These are phyloP conservation scores for Rubia tinctorum DNA, from an alignment of 305 asterid species.

Conservation along the genomic window DNA sequence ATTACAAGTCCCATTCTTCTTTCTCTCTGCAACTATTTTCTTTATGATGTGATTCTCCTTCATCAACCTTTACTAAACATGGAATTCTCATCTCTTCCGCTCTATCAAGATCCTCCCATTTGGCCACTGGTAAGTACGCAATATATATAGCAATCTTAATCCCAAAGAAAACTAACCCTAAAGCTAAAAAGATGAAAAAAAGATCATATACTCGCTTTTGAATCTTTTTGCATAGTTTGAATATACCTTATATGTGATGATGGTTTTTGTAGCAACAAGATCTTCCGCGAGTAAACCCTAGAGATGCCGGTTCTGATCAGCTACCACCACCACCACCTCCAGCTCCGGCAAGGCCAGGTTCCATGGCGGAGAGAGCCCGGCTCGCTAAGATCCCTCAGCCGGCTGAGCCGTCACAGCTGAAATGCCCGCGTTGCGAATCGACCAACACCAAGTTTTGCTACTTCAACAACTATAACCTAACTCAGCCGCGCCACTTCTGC, in stretches of 20 bases:
- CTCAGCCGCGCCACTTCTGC: slow-evolving; percentile 38
- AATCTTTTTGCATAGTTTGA: slow-evolving; percentile 10
- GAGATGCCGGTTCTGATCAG: slow-evolving; percentile 10
- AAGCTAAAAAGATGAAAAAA: slow-evolving; percentile 11
- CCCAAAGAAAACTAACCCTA: neutral
- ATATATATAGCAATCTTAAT: neutral
- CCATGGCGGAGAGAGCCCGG: slow-evolving; percentile 27
- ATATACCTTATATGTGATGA: slow-evolving; percentile 18
- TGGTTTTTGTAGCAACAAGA: slow-evolving; percentile 24
- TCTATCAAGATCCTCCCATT: slow-evolving; percentile 38
- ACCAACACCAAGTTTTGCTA: slow-evolving; percentile 29
- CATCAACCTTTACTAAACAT: slow-evolving; percentile 35
- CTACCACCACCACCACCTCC: slow-evolving; percentile 13
- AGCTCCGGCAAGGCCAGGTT: slow-evolving; percentile 15
- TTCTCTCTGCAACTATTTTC: slow-evolving; percentile 1
- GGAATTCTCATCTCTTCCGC: slow-evolving; percentile 41
- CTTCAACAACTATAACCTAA: slow-evolving; percentile 25
- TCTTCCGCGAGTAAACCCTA: slow-evolving; percentile 16
- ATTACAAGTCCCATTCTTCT: slow-evolving; percentile 4
- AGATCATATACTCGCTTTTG: neutral
- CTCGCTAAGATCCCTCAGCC: slow-evolving; percentile 22
- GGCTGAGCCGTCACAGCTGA: slow-evolving; percentile 22
- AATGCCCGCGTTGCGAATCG: slow-evolving; percentile 33
- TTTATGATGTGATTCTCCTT: slow-evolving; percentile 27
- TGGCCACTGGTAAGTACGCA: slow-evolving; percentile 32